Base-by-base conservation (phyloP, 345 rosid species). In the Brassica napus region DNA sequence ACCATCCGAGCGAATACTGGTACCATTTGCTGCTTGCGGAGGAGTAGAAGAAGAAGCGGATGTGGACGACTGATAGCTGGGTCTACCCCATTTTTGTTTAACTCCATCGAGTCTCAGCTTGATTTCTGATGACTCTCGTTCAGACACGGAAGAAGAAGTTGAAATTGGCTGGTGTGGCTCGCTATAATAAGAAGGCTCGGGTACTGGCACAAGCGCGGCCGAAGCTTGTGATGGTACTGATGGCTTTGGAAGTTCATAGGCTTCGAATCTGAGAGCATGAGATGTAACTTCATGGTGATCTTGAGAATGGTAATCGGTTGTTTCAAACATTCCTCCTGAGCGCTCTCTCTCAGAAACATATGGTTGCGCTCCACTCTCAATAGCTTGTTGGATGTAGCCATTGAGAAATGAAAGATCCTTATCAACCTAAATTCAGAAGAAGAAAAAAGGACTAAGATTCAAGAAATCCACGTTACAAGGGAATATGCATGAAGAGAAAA, bases 31-130 rank as follows among this genome's bases (percentile, higher is more conserved):
- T 68, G 87, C 79, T 85, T 85, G 89, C 2, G 83, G 79, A 62
- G 86, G 60, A 30, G 91, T 64, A 65, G 87, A 67, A 49, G 95
- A 76, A 71, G 95, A 76, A 71, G 98, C 80, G n/a, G 89, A 21
- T 66, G 89, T 72, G 39, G 89, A 26, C 9, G 88, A 73, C 7
- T 89, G 82, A 83, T 89, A 90, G 64, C 79, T 86, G 5, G 94
- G 90, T 77, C 82, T 82, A 28, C 98, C 99, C 99, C 98, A 93
- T 86, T 93, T 95, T 83, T 88, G 91, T 75, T 91, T 97, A 32
- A 95, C 94, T 62, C 99, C 99, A 85, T 93, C 99, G 12, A 95
- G 92, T 73, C 92, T 91, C 68, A 95, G 82, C 93, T 82, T 93
- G 71, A 95, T 84, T 61, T 84, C 94, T 37, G 88, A 73, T 31